Percentiles rank a stretch among this genome's conserved stretches.
Conservation (phyloP, 306 rosid species). For the Morella rubra region DNA sequence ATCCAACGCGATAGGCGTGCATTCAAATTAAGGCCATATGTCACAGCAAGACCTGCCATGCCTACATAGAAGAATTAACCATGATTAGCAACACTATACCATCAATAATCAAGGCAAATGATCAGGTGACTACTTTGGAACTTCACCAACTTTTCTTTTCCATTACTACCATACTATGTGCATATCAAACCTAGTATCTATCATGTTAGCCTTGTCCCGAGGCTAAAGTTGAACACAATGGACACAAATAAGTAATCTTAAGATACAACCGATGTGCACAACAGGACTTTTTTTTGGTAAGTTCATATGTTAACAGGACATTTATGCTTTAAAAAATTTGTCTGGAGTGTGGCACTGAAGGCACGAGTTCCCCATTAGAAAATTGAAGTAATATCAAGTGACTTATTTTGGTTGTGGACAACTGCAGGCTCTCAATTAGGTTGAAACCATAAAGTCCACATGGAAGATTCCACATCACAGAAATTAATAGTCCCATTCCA, state of each 20-base stretch:
- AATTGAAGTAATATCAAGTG: neutral
- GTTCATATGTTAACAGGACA: neutral
- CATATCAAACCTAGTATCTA: constrained; percentile 8
- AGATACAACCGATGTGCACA: neutral
- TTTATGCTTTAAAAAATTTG: neutral
- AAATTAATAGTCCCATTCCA: neutral
- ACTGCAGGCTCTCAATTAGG: constrained; percentile 4
- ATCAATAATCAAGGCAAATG: neutral
- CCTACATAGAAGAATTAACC: constrained; percentile 46
- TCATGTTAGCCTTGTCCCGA: constrained; percentile 7
- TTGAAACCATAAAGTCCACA: constrained; percentile 13
- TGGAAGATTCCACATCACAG: constrained; percentile 1
- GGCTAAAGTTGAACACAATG: constrained; percentile 20
- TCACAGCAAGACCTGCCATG: constrained; percentile 98
- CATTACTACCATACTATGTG: neutral
- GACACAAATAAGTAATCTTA: neutral
- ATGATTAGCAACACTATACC: constrained; percentile 25
- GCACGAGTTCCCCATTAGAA: no score
- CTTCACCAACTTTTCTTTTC: neutral
- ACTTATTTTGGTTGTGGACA: neutral
- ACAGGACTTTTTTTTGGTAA: neutral
- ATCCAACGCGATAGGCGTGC: constrained; percentile 90
- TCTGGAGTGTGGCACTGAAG: no score
- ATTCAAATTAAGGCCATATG: constrained; percentile 85
- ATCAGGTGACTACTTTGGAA: constrained; percentile 1